Conservation (phyloP, 23 red algal genomes). For the Agarophyton chilense region DNA sequence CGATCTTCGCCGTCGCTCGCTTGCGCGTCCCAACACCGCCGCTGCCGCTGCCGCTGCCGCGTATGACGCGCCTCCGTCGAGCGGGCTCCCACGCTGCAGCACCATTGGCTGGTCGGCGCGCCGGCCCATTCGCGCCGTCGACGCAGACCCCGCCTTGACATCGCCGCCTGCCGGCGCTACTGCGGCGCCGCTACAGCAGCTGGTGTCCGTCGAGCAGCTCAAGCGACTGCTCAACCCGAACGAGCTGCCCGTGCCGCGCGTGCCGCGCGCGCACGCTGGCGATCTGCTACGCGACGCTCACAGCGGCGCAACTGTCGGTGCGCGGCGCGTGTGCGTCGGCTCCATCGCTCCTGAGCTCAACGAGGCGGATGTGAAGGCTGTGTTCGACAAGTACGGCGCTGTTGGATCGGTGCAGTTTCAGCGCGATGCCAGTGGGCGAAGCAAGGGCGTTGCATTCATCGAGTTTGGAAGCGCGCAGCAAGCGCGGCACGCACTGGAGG, state of each 20-base stretch:
- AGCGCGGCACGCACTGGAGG: slow-evolving; percentile 55
- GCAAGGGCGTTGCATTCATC: slow-evolving; percentile 67
- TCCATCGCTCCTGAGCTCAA: slow-evolving; percentile 39
- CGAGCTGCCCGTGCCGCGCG: slow-evolving; percentile 26
- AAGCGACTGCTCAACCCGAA: slow-evolving; percentile 59
- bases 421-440: slow-evolving; percentile 50
- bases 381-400: slow-evolving; percentile 69
- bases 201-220: slow-evolving; percentile 54
- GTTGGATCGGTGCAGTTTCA: slow-evolving; percentile 64
- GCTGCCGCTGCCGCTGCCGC: neutral
- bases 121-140: slow-evolving; percentile 37
- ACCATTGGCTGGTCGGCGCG: slow-evolving; percentile 25
- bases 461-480: slow-evolving; percentile 55
- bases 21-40: neutral
- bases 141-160: neutral
- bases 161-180: neutral
- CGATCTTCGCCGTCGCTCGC: neutral
- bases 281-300: neutral
- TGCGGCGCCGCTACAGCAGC: neutral
- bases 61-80: neutral
- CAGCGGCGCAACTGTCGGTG: neutral
- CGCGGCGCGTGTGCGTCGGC: slow-evolving; percentile 61
- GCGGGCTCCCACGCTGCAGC: neutral
- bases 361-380: slow-evolving; percentile 57
- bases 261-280: neutral